Evolutionary conservation across 2,329 filamentous ascomycete species (phyloP), one percentile per base, ranked within the genome.

Genomic region (Exophiala phaeomuriformis): DNA sequence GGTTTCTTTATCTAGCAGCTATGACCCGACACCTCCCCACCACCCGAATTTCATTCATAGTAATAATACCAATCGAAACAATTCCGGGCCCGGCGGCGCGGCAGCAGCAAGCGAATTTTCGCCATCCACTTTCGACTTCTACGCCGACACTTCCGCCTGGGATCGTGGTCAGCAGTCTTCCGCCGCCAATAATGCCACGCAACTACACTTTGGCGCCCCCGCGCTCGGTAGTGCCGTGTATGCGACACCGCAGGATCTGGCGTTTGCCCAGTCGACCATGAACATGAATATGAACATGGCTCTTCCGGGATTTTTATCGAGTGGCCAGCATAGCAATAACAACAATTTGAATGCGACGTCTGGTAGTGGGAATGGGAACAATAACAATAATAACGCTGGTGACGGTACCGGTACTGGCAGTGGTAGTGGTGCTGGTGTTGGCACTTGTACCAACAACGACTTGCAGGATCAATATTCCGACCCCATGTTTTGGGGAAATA

Each of bases 401-500:
- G 10, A 8, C 2, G 47, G 19, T 3, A 52, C 19, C 19, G 19
- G 19, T 19, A 19, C 19, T 19, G 19, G 19, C 19, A 19, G 19
- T 19, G 19, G 19, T 19, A 19, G n/a, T n/a, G n/a, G n/a, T n/a
- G n/a, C n/a, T n/a, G n/a, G n/a, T n/a, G n/a, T n/a, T 19, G 19
- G 19, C 19, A 19, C 1, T 19, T 1, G 19, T 19, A 19, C 1
- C 19, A 19, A 19, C 19, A 19, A 19, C 19, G 19, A 48, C n/a
- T 10, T 61, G 32, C 49, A 47, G 47, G 59, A 60, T 19, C 19
- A 19, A 28, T 61, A 63, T 51, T 55, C 55, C 4, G 60, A 62
- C 39, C 61, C 57, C 35, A 59, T 61, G 55, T 61, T 63, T 43
- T 63, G 61, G 61, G 58, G 56, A 9, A 61, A 61, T 36, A 58